Percentiles rank a stretch among this genome's conserved stretches.
phyloP scores from a whole-genome alignment of 1,284 basidiomycete species.

The Psilocybe mexicana region DNA sequence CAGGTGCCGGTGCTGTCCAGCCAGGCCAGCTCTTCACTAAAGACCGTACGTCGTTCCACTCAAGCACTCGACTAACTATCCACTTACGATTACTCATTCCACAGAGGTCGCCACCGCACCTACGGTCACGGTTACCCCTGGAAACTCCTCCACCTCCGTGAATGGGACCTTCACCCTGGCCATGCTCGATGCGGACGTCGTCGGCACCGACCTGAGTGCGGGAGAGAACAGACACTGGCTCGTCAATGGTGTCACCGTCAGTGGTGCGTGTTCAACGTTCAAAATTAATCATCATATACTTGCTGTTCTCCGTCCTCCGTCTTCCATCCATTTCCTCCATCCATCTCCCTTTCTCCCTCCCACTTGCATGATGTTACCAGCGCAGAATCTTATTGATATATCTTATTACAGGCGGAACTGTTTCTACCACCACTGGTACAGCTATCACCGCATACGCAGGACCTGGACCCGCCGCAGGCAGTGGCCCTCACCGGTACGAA shows the following conservation, averaged over 20 bases:
- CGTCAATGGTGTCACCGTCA: slow-evolving; percentile 62
- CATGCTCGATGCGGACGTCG: slow-evolving; percentile 70
- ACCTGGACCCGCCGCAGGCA: slow-evolving; percentile 66
- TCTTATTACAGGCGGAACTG: slow-evolving; percentile 32
- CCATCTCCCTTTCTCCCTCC: no score
- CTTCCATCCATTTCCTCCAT: no score
- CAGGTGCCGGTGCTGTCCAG: slow-evolving; percentile 46
- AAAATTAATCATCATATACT: no score
- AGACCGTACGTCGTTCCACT: slow-evolving; percentile 44
- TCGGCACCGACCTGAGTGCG: slow-evolving; percentile 52
- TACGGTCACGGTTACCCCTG: slow-evolving; percentile 46
- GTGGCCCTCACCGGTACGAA: slow-evolving; percentile 67
- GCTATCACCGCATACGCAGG: slow-evolving; percentile 72
- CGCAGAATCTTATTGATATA: background rate
- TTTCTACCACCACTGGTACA: slow-evolving; percentile 52
- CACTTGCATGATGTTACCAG: no score
- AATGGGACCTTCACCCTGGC: slow-evolving; percentile 59
- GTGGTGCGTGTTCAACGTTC: slow-evolving; percentile 27
- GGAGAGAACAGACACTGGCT: slow-evolving; percentile 81
- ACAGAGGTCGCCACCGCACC: slow-evolving; percentile 59
- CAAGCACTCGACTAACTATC: background rate
- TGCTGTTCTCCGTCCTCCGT: no score
- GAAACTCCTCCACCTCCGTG: slow-evolving; percentile 45
- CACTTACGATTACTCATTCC: background rate
- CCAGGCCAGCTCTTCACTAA: slow-evolving; percentile 62